Conservation (phyloP, 2,329 filamentous ascomycete genomes). For the Nemania abortiva region DNA sequence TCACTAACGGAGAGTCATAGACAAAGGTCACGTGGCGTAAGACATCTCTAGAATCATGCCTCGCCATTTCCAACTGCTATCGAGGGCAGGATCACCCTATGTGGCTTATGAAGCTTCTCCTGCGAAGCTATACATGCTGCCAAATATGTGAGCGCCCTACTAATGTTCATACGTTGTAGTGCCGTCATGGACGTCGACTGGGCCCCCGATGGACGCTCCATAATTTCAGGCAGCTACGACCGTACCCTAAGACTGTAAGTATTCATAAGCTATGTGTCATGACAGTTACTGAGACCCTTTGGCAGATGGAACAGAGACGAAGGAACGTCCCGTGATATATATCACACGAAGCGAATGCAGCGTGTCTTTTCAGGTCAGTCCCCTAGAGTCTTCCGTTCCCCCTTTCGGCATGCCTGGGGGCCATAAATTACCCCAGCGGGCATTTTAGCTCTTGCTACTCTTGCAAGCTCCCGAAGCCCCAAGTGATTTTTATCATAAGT, state of each 20-base stretch:
- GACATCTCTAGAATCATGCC: constrained; percentile 4
- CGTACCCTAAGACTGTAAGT: constrained; percentile 79
- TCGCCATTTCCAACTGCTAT: not conserved
- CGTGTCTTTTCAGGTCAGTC: constrained; percentile 74
- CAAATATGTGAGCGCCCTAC: not conserved
- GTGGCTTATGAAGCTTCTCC: not conserved
- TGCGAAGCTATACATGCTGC: not conserved
- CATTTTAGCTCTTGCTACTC: too few species aligned
- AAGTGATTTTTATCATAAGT: too few species aligned
- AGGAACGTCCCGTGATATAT: constrained; percentile 91
- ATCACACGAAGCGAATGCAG: constrained; percentile 98
- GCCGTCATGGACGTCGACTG: constrained; percentile 98
- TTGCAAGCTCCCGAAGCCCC: too few species aligned
- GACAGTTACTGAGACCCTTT: constrained; percentile 7
- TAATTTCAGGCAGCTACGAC: constrained; percentile 90
- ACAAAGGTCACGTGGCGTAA: constrained; percentile 56
- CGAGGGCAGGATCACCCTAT: not conserved
- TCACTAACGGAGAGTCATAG: constrained; percentile 33
- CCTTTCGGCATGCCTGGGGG: too few species aligned
- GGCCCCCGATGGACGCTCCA: constrained; percentile 91
- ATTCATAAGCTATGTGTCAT: not conserved
- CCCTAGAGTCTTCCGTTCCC: too few species aligned
- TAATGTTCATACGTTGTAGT: constrained; percentile 18
- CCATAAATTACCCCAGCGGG: too few species aligned
- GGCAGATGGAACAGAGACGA: constrained; percentile 77